Evolutionary conservation across 257 asterid species (phyloP).

Genomic region (Fraxinus anomala): DNA sequence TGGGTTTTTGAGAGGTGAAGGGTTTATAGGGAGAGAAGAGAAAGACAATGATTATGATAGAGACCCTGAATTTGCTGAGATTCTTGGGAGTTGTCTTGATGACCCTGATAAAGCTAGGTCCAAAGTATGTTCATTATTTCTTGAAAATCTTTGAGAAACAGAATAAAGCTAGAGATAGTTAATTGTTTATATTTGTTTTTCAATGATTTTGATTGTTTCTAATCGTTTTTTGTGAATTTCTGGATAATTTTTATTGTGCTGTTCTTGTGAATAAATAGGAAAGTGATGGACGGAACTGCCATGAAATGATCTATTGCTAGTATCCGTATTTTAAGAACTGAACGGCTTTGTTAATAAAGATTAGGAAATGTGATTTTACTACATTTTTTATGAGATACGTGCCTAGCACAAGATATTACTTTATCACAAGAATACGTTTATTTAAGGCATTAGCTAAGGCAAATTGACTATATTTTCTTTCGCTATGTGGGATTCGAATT

Average conservation of each 20-base stretch:
- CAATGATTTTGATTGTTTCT: neutral
- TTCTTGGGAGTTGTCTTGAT: slow-evolving; percentile 73
- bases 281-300: neutral
- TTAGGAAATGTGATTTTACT: neutral
- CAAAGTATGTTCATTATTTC: slow-evolving; percentile 46
- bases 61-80: slow-evolving; percentile 92
- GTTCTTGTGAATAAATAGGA: neutral
- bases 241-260: neutral
- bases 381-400: neutral
- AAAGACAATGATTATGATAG: slow-evolving; percentile 73
- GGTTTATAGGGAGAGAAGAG: slow-evolving; percentile 46
- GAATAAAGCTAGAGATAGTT: neutral
- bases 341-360: neutral
- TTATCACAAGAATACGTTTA: neutral
- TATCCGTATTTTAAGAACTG: neutral
- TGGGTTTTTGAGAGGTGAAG: slow-evolving; percentile 40
- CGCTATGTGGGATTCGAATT: neutral
- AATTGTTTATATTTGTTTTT: neutral
- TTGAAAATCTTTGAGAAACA: neutral
- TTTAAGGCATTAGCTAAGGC: neutral
- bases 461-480: too few species aligned
- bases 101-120: slow-evolving; percentile 84
- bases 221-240: neutral
- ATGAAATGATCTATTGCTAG: neutral
- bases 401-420: neutral